These are phyloP conservation scores for Kuraishia piskuri DNA, from an alignment of 805 yeast species.

Conservation along the genomic window DNA sequence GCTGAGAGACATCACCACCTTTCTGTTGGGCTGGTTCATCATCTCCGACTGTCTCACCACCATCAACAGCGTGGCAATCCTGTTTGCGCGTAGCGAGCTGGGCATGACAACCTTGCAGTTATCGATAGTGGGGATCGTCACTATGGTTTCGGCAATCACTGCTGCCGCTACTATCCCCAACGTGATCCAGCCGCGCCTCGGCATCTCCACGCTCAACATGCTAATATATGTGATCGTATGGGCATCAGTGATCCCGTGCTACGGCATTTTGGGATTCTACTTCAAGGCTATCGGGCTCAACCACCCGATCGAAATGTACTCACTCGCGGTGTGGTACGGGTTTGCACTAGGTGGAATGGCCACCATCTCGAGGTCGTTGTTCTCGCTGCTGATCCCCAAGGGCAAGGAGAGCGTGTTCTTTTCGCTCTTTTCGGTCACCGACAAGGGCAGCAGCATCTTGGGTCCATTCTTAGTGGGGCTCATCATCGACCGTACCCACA, in stretches of 20 bases:
- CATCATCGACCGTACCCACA: constrained; percentile 64
- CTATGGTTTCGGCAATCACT: constrained; percentile 57
- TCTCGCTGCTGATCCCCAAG: constrained; percentile 58
- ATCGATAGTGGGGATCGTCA: constrained; percentile 55
- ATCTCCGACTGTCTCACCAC: constrained; percentile 71
- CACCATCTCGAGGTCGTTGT: constrained; percentile 61
- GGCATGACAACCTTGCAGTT: constrained; percentile 60
- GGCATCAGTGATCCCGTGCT: constrained; percentile 61
- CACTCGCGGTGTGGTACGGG: constrained; percentile 70
- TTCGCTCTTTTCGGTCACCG: constrained; percentile 69
- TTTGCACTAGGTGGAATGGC: constrained; percentile 65
- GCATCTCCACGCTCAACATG: constrained; percentile 35
- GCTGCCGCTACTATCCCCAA: constrained; percentile 58
- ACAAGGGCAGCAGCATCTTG: constrained; percentile 67
- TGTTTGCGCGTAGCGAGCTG: constrained; percentile 65
- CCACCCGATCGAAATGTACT: constrained; percentile 58
- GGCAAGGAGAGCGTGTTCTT: constrained; percentile 74
- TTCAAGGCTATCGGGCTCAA: constrained; percentile 47
- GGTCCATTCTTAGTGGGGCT: constrained; percentile 72
- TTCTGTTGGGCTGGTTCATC: constrained; percentile 68
- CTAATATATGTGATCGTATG: constrained; percentile 47
- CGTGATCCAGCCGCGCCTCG: constrained; percentile 25
- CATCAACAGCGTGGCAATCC: constrained; percentile 69
- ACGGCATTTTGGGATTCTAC: constrained; percentile 62
- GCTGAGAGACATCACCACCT: constrained; percentile 57